A percentile compares a stretch with the other conserved stretches of the same genome.
Conservation (phyloP, 768 basidiomycete genomes). For the Boletellus sp. region DNA sequence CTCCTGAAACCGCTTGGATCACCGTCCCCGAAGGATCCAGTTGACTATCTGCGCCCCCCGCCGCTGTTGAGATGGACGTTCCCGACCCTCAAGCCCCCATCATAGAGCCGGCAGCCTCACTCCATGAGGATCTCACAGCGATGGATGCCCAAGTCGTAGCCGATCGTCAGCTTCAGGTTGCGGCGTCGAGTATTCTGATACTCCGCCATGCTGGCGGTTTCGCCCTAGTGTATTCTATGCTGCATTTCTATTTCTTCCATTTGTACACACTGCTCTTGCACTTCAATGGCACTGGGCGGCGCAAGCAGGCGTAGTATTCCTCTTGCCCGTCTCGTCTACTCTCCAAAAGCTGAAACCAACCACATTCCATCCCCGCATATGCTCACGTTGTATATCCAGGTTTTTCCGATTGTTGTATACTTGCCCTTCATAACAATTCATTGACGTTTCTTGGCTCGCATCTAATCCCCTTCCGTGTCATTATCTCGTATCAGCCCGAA, state of each 20-base stretch:
- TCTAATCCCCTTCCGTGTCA: slow-evolving; percentile 29
- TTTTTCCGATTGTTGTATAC: slow-evolving; percentile 28
- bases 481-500: slow-evolving; percentile 10
- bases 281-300: slow-evolving; percentile 29
- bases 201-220: slow-evolving; percentile 35
- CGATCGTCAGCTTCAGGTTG: slow-evolving; percentile 23
- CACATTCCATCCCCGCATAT: slow-evolving; percentile 17
- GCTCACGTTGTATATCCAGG: slow-evolving; percentile 29
- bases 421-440: slow-evolving; percentile 11
- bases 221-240: slow-evolving; percentile 37
- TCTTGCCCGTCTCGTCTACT: slow-evolving; percentile 6
- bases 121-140: slow-evolving; percentile 18
- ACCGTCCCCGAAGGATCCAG: slow-evolving; percentile 25
- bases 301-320: slow-evolving; percentile 26
- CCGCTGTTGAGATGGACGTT: slow-evolving; percentile 16
- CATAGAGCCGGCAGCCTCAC: slow-evolving; percentile 27
- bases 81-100: slow-evolving; percentile 13
- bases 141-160: slow-evolving; percentile 20
- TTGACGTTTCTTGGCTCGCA: slow-evolving; percentile 25
- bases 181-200: slow-evolving; percentile 24
- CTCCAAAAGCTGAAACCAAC: slow-evolving; percentile 5
- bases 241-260: slow-evolving; percentile 42
- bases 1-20: slow-evolving; percentile 31
- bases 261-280: slow-evolving; percentile 41
- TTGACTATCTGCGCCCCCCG: slow-evolving; percentile 28